Base-by-base conservation (phyloP, 2,329 filamentous ascomycete species). In the Huntiella bhutanensis region DNA sequence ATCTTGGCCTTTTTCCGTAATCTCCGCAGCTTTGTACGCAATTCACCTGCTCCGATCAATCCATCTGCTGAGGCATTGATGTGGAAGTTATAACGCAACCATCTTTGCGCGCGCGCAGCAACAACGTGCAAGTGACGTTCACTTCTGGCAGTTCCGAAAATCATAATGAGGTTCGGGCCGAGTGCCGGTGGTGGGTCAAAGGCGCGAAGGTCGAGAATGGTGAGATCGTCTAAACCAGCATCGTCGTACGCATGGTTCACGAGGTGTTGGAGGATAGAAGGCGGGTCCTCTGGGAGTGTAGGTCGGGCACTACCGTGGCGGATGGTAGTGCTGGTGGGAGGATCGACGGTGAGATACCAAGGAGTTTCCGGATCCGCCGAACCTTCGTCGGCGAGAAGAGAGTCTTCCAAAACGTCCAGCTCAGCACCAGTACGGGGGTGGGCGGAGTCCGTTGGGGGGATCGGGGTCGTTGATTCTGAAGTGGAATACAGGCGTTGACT, bases 51-150 rank as follows among this genome's bases (percentile, higher is more conserved):
- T 1, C 91, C 88, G 48, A 98, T 70, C 37, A 96, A 63, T 0
- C 91, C 91, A 58, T 94, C 91, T 0, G 91, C 87, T 53, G 77
- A 73, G 1, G 88, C 84, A 2, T 71, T 65, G 34, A 96, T 64
- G 46, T 77, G 76, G 60, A 84, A 75, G 10, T 76, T 73, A 37
- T 71, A 77, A 45, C 86, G 72, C 39, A 95, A 64, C 81, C 84
- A 95, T 49, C 88, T 75, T 52, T 87, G 84, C 19, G 94, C 72
- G n/a, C 85, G 76, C 57, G 93, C 86, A 0, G 87, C 85, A 1
- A 84, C 84, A 16, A 94, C 80, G 57, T 94, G 88, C 33, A 98
- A 67, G 64, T 98, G 91, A 45, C 88, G 86, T 60, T 95, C 84
- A 55, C 84, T 92, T 49, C 91, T 80, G 11, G 88, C 84, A 6